Evolutionary conservation across 1,139 yeast genomes (phyloP).

Genomic region (Ogataea hybrid): DNA sequence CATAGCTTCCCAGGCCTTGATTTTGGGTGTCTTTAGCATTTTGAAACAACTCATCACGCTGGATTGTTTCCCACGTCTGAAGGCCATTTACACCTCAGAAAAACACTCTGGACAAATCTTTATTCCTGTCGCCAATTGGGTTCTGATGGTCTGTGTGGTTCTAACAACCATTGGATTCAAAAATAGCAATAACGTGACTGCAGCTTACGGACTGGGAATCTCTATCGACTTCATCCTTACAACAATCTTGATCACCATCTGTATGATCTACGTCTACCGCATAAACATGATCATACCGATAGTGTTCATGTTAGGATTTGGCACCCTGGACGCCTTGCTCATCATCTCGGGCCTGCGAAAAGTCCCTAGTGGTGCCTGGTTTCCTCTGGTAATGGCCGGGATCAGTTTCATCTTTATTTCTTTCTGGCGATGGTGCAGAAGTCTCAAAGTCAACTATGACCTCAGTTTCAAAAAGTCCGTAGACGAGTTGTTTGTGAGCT

Average conservation of each 20-base stretch:
- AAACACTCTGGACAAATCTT: constrained; percentile 47
- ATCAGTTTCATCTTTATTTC: constrained; percentile 36
- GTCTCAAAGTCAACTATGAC: constrained; percentile 41
- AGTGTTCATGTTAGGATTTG: constrained; percentile 39
- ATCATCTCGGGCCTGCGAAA: constrained; percentile 49
- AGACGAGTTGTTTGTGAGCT: constrained; percentile 17
- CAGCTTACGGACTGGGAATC: constrained; percentile 61
- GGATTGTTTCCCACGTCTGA: constrained; percentile 53
- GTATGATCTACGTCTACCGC: constrained; percentile 47
- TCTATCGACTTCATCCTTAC: constrained; percentile 55
- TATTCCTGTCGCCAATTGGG: constrained; percentile 48
- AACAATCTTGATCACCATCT: constrained; percentile 42
- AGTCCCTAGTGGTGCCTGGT: constrained; percentile 60
- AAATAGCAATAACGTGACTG: constrained; percentile 49
- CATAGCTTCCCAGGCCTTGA: constrained; percentile 62
- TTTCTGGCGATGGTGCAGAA: constrained; percentile 50
- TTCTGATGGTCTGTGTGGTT: constrained; percentile 49
- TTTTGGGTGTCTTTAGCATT: constrained; percentile 53
- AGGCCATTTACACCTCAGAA: constrained; percentile 44
- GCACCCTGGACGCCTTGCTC: constrained; percentile 46
- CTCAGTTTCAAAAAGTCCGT: constrained; percentile 15
- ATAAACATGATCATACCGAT: constrained; percentile 37
- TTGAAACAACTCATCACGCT: constrained; percentile 49
- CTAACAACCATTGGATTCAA: constrained; percentile 52
- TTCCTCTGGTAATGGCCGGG: constrained; percentile 45